Base-by-base conservation (phyloP, 805 yeast species). In the Suhomyces sp. region DNA sequence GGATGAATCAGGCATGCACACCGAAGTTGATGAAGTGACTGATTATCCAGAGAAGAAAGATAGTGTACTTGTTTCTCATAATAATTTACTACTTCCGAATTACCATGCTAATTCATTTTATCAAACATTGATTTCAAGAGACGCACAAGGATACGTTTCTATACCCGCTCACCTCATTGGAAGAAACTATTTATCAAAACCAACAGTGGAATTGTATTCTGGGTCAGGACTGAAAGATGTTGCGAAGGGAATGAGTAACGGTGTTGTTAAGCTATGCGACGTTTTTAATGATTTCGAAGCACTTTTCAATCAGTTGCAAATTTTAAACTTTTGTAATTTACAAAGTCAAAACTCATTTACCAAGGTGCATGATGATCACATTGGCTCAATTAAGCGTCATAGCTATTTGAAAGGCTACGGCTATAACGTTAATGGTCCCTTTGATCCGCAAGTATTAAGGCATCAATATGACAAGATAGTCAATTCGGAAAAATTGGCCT, bases 41-140 rank as follows among this genome's bases (percentile, higher is more conserved):
- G 29, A 26, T 10, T 5, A 12, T 11, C 20, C 26, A 4, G 19
- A 36, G 5, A 38, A 21, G 10, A 33, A 31, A 3, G 70, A 65
- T 39, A 53, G 46, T 14, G 63, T 58, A 1, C 39, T 56, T 14
- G 50, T 68, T 11, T 40, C 51, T 5, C 72, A 68, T 46, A 50
- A 63, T 33, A 66, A 66, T 39, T 6, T 51, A 18, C 45, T 68
- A 15, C 42, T 65, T 5, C 72, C 72, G 4, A 45, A 55, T 15
- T 68, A 50, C 39, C 51, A 56, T 28, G 68, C 72, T 4, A 46
- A 31, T 10, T 45, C 63, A 0, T 70, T 60, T 43, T 53, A 49
- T 31, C 72, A 70, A 36, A 58, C 72, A 0, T 44, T 65, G 2
- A 38, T 65, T 16, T 54, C 70, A 1, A 53, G 68, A 35, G 69